phyloP scores from a whole-genome alignment of 202 grass and related monocot genomes.

The Eragrostis tef region DNA sequence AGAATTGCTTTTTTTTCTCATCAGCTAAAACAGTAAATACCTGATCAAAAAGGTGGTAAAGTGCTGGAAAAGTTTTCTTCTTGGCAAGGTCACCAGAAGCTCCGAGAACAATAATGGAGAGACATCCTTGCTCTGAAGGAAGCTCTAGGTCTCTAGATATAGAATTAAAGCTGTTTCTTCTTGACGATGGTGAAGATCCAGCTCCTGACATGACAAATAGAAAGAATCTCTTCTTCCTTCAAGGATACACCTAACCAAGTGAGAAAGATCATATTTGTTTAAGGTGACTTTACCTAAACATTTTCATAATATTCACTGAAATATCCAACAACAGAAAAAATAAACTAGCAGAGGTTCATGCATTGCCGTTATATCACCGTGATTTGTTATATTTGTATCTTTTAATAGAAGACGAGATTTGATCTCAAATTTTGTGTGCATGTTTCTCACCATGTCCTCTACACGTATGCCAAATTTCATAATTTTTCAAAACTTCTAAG shows the following conservation, averaged over 20 bases:
- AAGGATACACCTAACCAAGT: conserved; percentile 51
- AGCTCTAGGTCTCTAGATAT: conserved; percentile 71
- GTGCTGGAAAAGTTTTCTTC: conserved; percentile 99
- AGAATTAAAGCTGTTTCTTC: conserved; percentile 69
- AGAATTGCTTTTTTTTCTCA: too few species aligned
- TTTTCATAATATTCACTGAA: not conserved
- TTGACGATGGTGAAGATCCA: conserved; percentile 57
- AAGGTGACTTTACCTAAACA: conserved; percentile 15
- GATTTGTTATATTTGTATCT: too few species aligned
- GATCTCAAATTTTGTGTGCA: too few species aligned
- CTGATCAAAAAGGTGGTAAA: conserved; percentile 91
- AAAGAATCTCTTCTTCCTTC: conserved; percentile 47
- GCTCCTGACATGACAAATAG: conserved; percentile 61
- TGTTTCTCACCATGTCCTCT: too few species aligned
- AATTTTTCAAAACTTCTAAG: too few species aligned
- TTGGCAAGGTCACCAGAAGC: conserved; percentile 99
- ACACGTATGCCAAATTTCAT: too few species aligned
- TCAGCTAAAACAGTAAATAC: conserved; percentile 43
- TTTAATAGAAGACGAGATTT: too few species aligned
- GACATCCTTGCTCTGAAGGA: conserved; percentile 63
- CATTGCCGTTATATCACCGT: conserved; percentile 30
- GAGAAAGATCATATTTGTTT: conserved; percentile 26
- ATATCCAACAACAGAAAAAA: conserved; percentile 26
- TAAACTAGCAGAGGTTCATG: conserved; percentile 12
- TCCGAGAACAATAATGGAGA: conserved; percentile 92